A percentile compares a stretch with the other conserved stretches of the same genome.
Evolutionary conservation across 2,329 filamentous ascomycete genomes (phyloP).

Genomic region (Dactylellina leptospora): DNA sequence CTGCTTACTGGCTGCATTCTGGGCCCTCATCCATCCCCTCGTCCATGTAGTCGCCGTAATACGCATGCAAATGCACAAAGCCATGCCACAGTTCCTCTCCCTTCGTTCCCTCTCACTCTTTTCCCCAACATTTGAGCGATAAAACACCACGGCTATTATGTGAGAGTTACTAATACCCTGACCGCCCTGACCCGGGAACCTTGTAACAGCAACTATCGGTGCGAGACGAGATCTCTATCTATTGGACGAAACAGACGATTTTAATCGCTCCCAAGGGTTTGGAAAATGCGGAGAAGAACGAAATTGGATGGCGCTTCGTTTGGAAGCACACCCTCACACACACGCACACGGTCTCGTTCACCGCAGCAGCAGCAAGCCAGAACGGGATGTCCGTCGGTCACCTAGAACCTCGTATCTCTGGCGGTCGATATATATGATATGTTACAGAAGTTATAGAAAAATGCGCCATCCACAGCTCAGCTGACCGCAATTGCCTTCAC

Average conservation of each 20-base stretch:
- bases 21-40: conserved; percentile 19
- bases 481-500: conserved; percentile 35
- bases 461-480: conserved; percentile 22
- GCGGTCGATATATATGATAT: conserved; percentile 35
- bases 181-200: conserved; percentile 22
- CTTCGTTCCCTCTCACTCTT: conserved; percentile 1
- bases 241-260: conserved; percentile 36
- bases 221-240: conserved; percentile 40
- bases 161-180: conserved; percentile 29
- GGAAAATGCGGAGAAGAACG: conserved; percentile 48
- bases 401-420: conserved; percentile 18
- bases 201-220: conserved; percentile 22
- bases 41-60: conserved; percentile 40
- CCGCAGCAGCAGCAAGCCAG: background rate
- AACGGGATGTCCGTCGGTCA: conserved; percentile 5
- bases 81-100: conserved; percentile 26
- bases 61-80: conserved; percentile 45
- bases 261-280: conserved; percentile 42
- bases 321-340: background rate
- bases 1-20: conserved; percentile 38
- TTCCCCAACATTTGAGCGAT: conserved; percentile 24
- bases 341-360: background rate
- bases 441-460: conserved; percentile 19
- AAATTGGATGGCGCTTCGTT: conserved; percentile 44
- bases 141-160: conserved; percentile 32